These are phyloP conservation scores for Gomphus bonarii DNA, from an alignment of 1,284 basidiomycete species.

Conservation along the genomic window DNA sequence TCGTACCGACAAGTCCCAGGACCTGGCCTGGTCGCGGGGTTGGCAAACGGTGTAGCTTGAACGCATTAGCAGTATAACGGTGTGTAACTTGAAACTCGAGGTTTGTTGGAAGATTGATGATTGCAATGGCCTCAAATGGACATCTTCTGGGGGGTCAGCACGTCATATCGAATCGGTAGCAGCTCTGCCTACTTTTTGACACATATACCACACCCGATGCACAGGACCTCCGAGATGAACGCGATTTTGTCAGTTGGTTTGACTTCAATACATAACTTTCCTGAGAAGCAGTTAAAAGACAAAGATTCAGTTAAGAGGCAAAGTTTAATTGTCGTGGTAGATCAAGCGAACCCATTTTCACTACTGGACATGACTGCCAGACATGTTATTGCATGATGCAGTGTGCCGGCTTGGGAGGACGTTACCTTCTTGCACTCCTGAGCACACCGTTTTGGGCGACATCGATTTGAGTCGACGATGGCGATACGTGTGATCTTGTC, in stretches of 20 bases:
- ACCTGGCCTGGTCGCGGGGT: constrained; percentile 94
- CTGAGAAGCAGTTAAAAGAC: constrained; percentile 27
- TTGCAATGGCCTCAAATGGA: constrained; percentile 94
- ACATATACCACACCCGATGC: constrained; percentile 97
- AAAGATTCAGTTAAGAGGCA: constrained; percentile 9
- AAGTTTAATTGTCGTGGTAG: neutral
- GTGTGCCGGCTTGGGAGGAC: constrained; percentile 14
- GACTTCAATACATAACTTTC: constrained; percentile 96
- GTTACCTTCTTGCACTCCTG: constrained; percentile 88
- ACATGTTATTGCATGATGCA: constrained; percentile 1
- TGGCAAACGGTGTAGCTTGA: constrained; percentile 94
- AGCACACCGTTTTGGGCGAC: constrained; percentile 87
- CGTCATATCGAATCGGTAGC: constrained; percentile 3
- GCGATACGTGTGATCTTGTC: constrained; percentile 96
- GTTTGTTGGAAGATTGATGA: constrained; percentile 96
- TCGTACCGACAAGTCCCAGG: constrained; percentile 90
- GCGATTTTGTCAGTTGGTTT: constrained; percentile 90
- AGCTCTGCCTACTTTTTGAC: constrained; percentile 77
- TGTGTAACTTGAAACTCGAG: constrained; percentile 91
- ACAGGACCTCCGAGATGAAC: constrained; percentile 94
- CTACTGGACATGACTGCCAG: constrained; percentile 85
- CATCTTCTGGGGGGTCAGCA: constrained; percentile 47
- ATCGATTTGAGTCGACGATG: constrained; percentile 87
- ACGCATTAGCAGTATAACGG: constrained; percentile 93
- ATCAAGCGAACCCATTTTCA: constrained; percentile 79